These are phyloP conservation scores for Xylaria sp. DNA, from an alignment of 2,329 filamentous ascomycete species.

Conservation along the genomic window DNA sequence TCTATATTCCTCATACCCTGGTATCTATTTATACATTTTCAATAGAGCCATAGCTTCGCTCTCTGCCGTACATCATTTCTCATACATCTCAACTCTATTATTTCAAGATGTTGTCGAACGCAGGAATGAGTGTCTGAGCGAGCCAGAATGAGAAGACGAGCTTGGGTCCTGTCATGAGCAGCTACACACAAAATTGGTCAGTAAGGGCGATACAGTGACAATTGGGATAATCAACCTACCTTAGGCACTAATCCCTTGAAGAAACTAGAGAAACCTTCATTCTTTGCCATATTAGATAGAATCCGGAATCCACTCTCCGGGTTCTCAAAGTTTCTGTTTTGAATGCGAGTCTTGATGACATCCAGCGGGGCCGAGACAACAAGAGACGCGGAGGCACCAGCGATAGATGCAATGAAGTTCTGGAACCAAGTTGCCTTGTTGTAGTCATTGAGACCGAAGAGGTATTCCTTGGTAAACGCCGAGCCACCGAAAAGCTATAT, in stretches of 20 bases:
- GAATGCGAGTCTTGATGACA: slow-evolving; percentile 97
- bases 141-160: slow-evolving; percentile 99
- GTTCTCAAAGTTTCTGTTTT: slow-evolving; percentile 99
- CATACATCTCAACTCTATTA: slow-evolving; percentile 26
- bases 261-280: slow-evolving; percentile 87
- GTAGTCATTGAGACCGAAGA: slow-evolving; percentile 91
- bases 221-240: slow-evolving; percentile 56
- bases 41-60: not conserved
- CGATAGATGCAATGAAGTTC: slow-evolving; percentile 97
- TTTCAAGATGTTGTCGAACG: slow-evolving; percentile 72
- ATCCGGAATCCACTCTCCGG: slow-evolving; percentile 95
- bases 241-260: slow-evolving; percentile 99
- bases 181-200: slow-evolving; percentile 56
- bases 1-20: slow-evolving; percentile 32
- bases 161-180: slow-evolving; percentile 99
- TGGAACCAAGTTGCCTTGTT: slow-evolving; percentile 94
- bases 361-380: slow-evolving; percentile 95
- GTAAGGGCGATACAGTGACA: slow-evolving; percentile 4
- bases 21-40: slow-evolving; percentile 33
- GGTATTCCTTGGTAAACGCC: slow-evolving; percentile 96
- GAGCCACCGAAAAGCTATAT: slow-evolving; percentile 93
- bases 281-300: slow-evolving; percentile 88
- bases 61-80: not conserved
- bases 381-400: slow-evolving; percentile 93
- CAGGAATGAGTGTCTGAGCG: slow-evolving; percentile 95